Base-by-base conservation (phyloP, 1,284 basidiomycete species). In the Amylostereum chailletii region DNA sequence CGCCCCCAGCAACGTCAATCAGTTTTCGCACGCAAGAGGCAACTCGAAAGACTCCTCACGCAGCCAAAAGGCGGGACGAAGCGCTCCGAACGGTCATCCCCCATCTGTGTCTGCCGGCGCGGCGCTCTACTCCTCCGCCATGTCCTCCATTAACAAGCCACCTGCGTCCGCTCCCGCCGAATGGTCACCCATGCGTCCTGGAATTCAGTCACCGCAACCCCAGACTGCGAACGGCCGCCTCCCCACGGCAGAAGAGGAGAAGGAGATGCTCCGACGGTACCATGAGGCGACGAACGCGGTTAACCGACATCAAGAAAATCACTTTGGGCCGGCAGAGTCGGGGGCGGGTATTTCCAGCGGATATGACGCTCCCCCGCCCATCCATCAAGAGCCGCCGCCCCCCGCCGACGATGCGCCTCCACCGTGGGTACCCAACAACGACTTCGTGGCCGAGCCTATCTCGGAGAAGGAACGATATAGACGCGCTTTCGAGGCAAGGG, bases 261-360 rank as follows among this genome's bases (percentile, higher is more conserved):
- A 89, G 59, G 82, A 77, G 4, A 81, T 81, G 34, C 61, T 88
- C 51, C 69, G 64, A 54, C 72, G 80, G 47, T 90, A 86, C 58
- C 72, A 83, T 38, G 75, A 85, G 46, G 87, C 86, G 0, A 84
- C 78, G 59, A 70, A 68, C 43, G 86, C 86, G 3, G 87, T 88
- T 4, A 76, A 77, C 45, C 73, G 77, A 19, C 73, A 64, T 39
- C 74, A 78, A 51, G 60, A 61, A 43, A 55, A 58, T 0, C 63
- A 67, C 30, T 68, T 64, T 47, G 61, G 61, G 9, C 55, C 61
- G 0, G 19, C 26, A 30, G 43, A 10, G 5, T 27, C 42, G 5
- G 52, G 41, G 37, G 27, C 36, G 7, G 52, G 53, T n/a, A 33
- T 30, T 8, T 11, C 34, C 58, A 31, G 55, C 57, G 19, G 55